Evolutionary conservation across 352 stramenopile genomes (phyloP), one percentile per base, ranked within the genome.

Genomic region (Aphanomyces invadans): DNA sequence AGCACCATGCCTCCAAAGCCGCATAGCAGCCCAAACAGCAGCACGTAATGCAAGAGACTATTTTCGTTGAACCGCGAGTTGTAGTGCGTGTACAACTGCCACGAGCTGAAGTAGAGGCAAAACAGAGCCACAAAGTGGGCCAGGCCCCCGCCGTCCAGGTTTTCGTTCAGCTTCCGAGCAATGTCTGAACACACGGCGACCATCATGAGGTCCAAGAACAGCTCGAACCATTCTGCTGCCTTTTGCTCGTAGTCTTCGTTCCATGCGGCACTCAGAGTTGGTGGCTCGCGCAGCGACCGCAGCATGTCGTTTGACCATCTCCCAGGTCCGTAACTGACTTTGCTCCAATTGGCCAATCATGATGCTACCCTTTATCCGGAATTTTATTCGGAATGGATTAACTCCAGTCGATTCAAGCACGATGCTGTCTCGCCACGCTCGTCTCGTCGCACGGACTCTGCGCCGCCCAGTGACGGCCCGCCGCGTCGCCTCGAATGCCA

Each of bases 221-320:
- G 44, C 45, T 67, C 60, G 38, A 67, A 67, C 60, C 60, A 67
- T 32, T 67, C 28, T 17, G 60, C 60, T 10, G 60, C 55, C 49
- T 67, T 67, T 45, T 67, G 38, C 0, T 67, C 60, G 46, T 67
- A 67, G 15, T 67, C 60, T 2, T 44, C 60, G 7, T n/a, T 67
- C 60, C 60, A 67, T 31, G 55, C 60, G 10, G 60, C 60, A 11
- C 28, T 49, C 11, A 67, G 33, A 11, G 21, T 31, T 9, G 60
- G 17, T 11, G 25, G 21, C 19, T 44, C 42, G 11, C 11, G 33
- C 10, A 67, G 32, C 11, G 60, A 45, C 17, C 60, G 60, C 60
- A 67, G 19, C 60, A 67, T 67, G 11, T 52, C 54, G 36, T 42
- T 42, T 15, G n/a, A n/a, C n/a, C n/a, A n/a, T n/a, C n/a, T n/a